A percentile compares a stretch with the other conserved stretches of the same genome.
These are phyloP conservation scores for Withania somnifera DNA, from an alignment of 305 asterid genomes.

Conservation along the genomic window DNA sequence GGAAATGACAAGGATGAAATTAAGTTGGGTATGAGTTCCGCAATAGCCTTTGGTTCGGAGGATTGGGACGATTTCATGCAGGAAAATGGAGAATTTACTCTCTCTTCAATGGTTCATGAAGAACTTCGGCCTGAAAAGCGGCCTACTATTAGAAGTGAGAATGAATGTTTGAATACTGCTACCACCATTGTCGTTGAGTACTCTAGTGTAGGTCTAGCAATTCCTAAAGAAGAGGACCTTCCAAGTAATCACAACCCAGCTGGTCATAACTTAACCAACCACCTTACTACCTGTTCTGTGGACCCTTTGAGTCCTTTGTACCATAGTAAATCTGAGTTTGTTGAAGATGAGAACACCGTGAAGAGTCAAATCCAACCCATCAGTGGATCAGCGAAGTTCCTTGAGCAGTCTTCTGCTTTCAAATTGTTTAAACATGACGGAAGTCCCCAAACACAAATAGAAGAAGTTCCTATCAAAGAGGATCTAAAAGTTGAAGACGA, in stretches of 20 bases:
- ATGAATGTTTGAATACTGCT: conserved; percentile 16
- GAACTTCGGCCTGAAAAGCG: conserved; percentile 19
- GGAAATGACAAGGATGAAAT: conserved; percentile 23
- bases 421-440: conserved; percentile 20
- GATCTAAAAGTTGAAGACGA: conserved; percentile 9
- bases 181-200: conserved; percentile 5
- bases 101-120: conserved; percentile 20
- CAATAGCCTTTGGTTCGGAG: conserved; percentile 68
- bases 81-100: conserved; percentile 30
- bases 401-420: conserved; percentile 23
- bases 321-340: conserved; percentile 12
- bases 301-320: conserved; percentile 12
- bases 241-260: neutral
- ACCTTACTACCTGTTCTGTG: conserved; percentile 9
- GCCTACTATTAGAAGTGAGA: conserved; percentile 16
- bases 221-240: conserved; percentile 9
- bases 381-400: conserved; percentile 32
- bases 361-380: conserved; percentile 28
- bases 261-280: neutral
- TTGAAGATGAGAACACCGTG: conserved; percentile 16
- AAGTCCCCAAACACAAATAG: conserved; percentile 10
- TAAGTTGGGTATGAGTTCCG: conserved; percentile 49
- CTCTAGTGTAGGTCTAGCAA: conserved; percentile 10
- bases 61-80: conserved; percentile 77
- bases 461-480: conserved; percentile 13